phyloP scores from a whole-genome alignment of 2,329 filamentous ascomycete genomes.

The Dactylellina haptotyla region DNA sequence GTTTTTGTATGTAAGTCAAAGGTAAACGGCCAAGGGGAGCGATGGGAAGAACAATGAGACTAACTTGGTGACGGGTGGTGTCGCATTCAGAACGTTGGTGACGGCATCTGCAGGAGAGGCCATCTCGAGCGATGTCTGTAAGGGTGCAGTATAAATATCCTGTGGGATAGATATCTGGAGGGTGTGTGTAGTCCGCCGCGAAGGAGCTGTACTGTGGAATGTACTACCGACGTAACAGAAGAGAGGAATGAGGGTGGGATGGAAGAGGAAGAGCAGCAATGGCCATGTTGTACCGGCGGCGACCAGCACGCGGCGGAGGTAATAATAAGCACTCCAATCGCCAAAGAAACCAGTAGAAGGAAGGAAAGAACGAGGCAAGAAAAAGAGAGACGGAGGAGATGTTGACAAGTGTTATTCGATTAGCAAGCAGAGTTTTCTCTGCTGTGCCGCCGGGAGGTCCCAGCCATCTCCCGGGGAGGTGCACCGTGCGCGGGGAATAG shows the following conservation, averaged over 20 bases:
- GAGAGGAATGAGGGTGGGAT: slow-evolving; percentile 3
- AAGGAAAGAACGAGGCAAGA: not conserved
- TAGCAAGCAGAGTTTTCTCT: slow-evolving; percentile 46
- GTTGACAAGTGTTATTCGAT: slow-evolving; percentile 51
- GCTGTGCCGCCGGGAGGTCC: slow-evolving; percentile 14
- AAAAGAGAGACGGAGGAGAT: slow-evolving; percentile 14
- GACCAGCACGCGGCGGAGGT: slow-evolving; percentile 12
- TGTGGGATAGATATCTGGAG: not conserved
- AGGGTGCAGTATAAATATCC: not conserved
- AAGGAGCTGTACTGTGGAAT: no score
- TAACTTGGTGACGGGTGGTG: slow-evolving; percentile 50
- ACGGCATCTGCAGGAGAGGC: slow-evolving; percentile 39
- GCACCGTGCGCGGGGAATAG: not conserved
- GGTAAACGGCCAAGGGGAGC: not conserved
- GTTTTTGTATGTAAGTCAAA: not conserved
- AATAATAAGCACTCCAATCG: not conserved
- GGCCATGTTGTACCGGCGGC: not conserved
- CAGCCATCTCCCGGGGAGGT: not conserved
- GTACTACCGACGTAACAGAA: slow-evolving; percentile 32
- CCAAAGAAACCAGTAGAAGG: slow-evolving; percentile 8
- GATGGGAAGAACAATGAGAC: not conserved
- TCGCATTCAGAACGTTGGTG: slow-evolving; percentile 29
- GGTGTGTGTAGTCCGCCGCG: no score
- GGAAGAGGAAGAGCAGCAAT: slow-evolving; percentile 12
- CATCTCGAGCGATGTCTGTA: slow-evolving; percentile 23